Evolutionary conservation across 805 yeast species (phyloP), one percentile per base, ranked within the genome.

Genomic region (Ogataea pini): DNA sequence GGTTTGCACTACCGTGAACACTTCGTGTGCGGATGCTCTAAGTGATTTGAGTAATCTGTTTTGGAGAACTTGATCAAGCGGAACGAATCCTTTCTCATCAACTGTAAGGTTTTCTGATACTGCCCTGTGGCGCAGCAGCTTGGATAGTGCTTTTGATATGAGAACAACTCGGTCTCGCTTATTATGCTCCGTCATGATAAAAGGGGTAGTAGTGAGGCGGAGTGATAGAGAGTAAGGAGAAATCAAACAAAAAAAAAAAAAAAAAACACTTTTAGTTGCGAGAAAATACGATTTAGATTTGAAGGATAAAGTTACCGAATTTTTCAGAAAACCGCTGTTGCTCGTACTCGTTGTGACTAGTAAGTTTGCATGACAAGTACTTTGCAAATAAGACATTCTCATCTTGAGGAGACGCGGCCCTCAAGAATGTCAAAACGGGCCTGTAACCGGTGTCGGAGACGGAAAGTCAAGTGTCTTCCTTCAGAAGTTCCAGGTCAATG

Each of bases 61-160:
- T 1, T 55, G 52, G 10, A 92, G 69, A 1, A 94, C 51, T 6
- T 75, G 79, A 0, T 62, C 55, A 2, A 91, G 61, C 1, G 71
- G 59, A 3, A 88, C 77, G 66, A 77, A 90, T 0, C 99, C 99
- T 22, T 78, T 69, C 0, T 62, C 49, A 58, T 85, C 87, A 2
- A 94, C 86, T 2, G 69, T 54, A 12, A 94, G 65, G 0, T 77
- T 75, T 57, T 89, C 94, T 44, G 80, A 77, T 13, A 67, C 61
- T 0, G 98, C 98, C 3, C 86, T 89, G 61, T 92, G 99, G n/a
- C 99, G 73, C 1, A 92, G 76, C 1, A 94, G 70, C 56, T 85
- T 83, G 5, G 96, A 78, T 25, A 94, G 70, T 0, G 87, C 72
- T 55, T 87, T 87, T 6, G 97, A 89, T 14, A 90, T 82, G 2